Percentiles rank a stretch among this genome's conserved stretches.
Evolutionary conservation across 768 basidiomycete genomes (phyloP).

Genomic region (Saitozyma sp.): DNA sequence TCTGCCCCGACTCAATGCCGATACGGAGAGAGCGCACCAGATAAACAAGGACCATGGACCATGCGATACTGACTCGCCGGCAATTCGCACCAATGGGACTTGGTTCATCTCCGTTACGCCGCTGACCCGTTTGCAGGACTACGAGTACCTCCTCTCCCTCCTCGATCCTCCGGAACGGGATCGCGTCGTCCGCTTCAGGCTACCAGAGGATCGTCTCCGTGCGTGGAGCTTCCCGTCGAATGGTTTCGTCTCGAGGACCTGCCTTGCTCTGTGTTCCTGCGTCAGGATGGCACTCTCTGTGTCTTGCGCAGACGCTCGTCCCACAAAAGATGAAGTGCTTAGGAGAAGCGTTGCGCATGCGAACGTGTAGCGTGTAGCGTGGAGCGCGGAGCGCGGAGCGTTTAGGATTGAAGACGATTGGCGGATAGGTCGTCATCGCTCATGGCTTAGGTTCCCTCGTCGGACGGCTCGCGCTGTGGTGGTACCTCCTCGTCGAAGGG

Average conservation of each 20-base stretch:
- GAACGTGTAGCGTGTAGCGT: not conserved
- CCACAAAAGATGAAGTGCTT: not conserved
- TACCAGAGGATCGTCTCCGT: conserved; percentile 14
- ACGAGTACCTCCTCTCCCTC: conserved; percentile 16
- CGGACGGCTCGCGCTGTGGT: conserved; percentile 27
- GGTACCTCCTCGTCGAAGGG: conserved; percentile 20
- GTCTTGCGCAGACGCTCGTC: not conserved
- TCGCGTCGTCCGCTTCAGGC: conserved; percentile 21
- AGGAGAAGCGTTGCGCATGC: not conserved
- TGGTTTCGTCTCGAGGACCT: no score
- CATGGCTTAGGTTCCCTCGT: conserved; percentile 24
- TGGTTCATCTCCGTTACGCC: not conserved
- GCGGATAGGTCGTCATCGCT: not conserved
- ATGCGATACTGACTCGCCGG: not conserved
- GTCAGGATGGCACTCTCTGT: no score
- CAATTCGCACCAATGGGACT: not conserved
- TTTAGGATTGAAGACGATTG: not conserved
- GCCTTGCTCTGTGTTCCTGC: no score
- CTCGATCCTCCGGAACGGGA: conserved; percentile 14
- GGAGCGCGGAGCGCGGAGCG: not conserved
- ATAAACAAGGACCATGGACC: no score
- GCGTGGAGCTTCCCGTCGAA: no score
- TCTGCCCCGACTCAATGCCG: no score
- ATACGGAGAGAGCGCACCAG: no score
- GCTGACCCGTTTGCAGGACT: conserved; percentile 9